phyloP scores from a whole-genome alignment of 2,329 filamentous ascomycete genomes.

The Fusarium foetens region DNA sequence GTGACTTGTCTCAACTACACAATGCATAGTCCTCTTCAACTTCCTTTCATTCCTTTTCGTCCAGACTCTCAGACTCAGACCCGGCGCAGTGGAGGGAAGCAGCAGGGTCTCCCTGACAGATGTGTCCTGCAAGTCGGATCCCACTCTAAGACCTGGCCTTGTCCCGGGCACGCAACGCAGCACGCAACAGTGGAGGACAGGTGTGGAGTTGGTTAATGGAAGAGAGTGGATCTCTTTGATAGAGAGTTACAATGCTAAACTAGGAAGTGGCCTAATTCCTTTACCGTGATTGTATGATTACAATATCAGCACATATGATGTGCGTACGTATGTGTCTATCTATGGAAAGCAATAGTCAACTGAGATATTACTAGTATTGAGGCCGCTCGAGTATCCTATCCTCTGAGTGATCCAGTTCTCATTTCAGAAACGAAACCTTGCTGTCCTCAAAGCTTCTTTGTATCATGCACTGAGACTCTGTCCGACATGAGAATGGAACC shows the following conservation, averaged over 20 bases:
- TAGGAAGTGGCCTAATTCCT: conserved; percentile 1
- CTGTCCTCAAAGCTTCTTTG: not conserved
- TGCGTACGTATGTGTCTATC: not conserved
- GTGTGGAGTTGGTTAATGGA: conserved; percentile 10
- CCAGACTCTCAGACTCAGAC: conserved; percentile 2
- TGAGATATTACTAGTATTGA: conserved; percentile 10
- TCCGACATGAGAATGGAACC: conserved; percentile 8
- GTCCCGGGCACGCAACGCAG: conserved; percentile 28
- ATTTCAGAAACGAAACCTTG: not conserved
- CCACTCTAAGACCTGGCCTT: not conserved
- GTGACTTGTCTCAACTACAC: not conserved
- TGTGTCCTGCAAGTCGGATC: conserved; percentile 14
- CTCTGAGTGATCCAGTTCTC: not conserved
- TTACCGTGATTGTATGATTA: not conserved
- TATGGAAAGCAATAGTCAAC: not conserved
- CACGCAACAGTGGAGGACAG: conserved; percentile 28
- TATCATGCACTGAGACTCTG: not conserved
- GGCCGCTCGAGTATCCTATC: not conserved
- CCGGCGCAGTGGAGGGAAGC: conserved; percentile 10
- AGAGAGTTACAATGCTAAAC: conserved; percentile 6
- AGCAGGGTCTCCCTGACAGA: conserved; percentile 9
- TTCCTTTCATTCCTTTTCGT: not conserved
- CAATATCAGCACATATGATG: not conserved
- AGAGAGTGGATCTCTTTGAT: conserved; percentile 17
- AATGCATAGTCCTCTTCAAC: not conserved